Percentiles rank a stretch among this genome's conserved stretches.
Conservation (phyloP, 306 rosid genomes). For the Pueraria montana region DNA sequence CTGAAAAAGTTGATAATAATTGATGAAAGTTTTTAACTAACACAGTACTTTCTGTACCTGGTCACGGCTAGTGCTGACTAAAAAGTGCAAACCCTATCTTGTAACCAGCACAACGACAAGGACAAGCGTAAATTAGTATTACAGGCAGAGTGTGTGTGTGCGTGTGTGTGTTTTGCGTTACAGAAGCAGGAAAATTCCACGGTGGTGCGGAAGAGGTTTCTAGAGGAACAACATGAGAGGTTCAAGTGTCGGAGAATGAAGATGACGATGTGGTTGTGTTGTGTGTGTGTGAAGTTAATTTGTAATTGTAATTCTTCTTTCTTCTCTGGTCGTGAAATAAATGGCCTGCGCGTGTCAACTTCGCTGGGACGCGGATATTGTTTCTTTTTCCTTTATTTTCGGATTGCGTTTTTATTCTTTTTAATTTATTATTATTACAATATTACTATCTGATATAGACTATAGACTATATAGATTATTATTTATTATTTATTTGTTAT, state of each 20-base stretch:
- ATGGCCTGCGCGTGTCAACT: constrained; percentile 37
- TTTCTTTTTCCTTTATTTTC: constrained; percentile 33
- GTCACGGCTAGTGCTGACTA: background rate
- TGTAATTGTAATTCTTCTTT: background rate
- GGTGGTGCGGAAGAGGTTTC: constrained; percentile 34
- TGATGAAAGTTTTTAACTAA: background rate
- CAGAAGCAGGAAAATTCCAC: constrained; percentile 17
- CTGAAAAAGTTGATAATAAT: constrained; percentile 13
- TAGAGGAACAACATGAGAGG: constrained; percentile 20
- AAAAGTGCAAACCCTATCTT: constrained; percentile 52
- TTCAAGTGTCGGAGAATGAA: constrained; percentile 36
- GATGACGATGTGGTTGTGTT: constrained; percentile 44
- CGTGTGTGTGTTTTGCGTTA: background rate
- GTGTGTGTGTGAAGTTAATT: background rate
- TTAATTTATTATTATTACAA: background rate
- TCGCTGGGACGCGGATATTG: constrained; percentile 39
- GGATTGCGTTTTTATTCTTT: constrained; percentile 5
- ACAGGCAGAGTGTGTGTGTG: background rate
- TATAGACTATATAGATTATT: background rate
- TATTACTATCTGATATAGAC: background rate
- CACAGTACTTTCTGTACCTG: constrained; percentile 48
- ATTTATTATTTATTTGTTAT: constrained; percentile 6
- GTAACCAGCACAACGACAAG: constrained; percentile 27
- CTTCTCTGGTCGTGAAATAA: background rate
- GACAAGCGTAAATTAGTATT: background rate